A percentile compares a stretch with the other conserved stretches of the same genome.
phyloP scores from a whole-genome alignment of 176 grass and related monocot genomes.

The Themeda triandra region DNA sequence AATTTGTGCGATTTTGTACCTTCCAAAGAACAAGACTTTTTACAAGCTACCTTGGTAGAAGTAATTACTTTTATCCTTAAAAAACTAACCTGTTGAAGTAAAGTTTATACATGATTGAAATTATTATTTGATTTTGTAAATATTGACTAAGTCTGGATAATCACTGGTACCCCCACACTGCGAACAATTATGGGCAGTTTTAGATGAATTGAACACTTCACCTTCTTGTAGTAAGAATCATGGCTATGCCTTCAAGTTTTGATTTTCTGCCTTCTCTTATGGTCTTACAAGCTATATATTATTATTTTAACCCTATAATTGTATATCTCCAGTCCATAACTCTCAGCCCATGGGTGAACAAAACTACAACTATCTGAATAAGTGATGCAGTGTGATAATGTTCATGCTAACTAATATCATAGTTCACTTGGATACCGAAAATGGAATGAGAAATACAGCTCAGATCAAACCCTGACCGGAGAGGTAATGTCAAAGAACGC shows the following conservation, averaged over 20 bases:
- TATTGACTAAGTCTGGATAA: background rate
- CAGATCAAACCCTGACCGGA: background rate
- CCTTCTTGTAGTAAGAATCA: background rate
- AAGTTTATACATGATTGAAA: background rate
- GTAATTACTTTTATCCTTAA: background rate
- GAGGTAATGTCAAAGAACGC: slow-evolving; percentile 32
- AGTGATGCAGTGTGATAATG: background rate
- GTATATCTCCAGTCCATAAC: background rate
- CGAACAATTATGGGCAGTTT: background rate
- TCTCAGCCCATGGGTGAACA: background rate
- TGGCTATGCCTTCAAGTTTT: background rate
- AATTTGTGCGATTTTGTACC: background rate
- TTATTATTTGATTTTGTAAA: background rate
- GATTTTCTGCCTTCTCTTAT: background rate
- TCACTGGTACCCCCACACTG: background rate
- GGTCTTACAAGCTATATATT: background rate
- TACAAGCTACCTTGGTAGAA: background rate
- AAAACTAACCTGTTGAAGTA: background rate
- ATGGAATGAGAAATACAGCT: slow-evolving; percentile 5
- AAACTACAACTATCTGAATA: background rate
- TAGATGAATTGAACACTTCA: background rate
- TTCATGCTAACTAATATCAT: background rate
- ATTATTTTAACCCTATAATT: background rate
- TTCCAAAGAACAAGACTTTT: background rate
- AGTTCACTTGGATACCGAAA: slow-evolving; percentile 14